Conservation (phyloP, 805 yeast species). For the Limtongia smithiae region DNA sequence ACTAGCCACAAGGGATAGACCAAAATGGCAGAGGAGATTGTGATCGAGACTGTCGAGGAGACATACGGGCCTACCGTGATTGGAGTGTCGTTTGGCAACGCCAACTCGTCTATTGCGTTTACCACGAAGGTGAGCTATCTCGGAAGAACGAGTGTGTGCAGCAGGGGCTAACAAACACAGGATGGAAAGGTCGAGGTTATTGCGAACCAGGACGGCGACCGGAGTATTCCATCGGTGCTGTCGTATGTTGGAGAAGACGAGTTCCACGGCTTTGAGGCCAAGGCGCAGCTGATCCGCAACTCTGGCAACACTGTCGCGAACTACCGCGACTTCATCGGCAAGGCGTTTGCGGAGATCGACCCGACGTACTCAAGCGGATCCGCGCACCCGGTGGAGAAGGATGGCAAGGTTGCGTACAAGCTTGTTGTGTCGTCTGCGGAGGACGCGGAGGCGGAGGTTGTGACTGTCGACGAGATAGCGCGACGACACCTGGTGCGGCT, state of each 20-base stretch:
- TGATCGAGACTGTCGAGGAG: too few relatives aligned
- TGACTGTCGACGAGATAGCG: conserved; percentile 73
- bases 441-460: conserved; percentile 49
- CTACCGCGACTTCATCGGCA: conserved; percentile 91
- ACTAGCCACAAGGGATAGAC: too few relatives aligned
- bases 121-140: conserved; percentile 41
- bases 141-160: too few relatives aligned
- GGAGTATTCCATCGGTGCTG: conserved; percentile 88
- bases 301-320: conserved; percentile 79
- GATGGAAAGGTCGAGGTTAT: conserved; percentile 96
- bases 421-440: conserved; percentile 34
- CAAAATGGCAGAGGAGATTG: too few relatives aligned
- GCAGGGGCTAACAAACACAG: conserved; percentile 36
- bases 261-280: conserved; percentile 95
- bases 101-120: conserved; percentile 90
- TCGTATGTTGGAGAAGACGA: conserved; percentile 93
- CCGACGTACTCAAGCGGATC: conserved; percentile 59
- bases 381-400: conserved; percentile 58
- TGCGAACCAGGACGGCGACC: conserved; percentile 99
- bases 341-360: conserved; percentile 65
- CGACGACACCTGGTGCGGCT: conserved; percentile 80
- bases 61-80: conserved; percentile 53
- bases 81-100: conserved; percentile 96
- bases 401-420: conserved; percentile 25
- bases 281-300: conserved; percentile 87